Conservation (phyloP, 2,329 filamentous ascomycete genomes). For the Colletotrichum viniferum region DNA sequence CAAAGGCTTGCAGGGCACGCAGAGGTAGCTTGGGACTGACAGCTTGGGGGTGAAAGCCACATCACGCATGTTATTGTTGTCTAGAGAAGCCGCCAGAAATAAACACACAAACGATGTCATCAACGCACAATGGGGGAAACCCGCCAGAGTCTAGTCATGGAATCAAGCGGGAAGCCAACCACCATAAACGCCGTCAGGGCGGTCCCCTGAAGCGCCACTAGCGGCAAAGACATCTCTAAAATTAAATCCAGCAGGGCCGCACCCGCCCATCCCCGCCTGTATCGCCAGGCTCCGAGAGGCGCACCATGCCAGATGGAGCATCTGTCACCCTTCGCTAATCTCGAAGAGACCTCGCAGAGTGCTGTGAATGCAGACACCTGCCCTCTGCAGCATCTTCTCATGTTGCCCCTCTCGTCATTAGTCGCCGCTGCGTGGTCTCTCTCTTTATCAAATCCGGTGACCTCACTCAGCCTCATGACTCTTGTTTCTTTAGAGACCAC, state of each 20-base stretch:
- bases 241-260: background rate
- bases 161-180: background rate
- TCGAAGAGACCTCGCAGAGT: background rate
- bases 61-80: background rate
- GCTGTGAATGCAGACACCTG: background rate
- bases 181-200: background rate
- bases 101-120: background rate
- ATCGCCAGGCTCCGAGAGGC: background rate
- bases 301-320: background rate
- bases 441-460: background rate
- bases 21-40: background rate
- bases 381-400: background rate
- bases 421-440: background rate
- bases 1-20: background rate
- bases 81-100: background rate
- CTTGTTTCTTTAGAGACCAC: background rate
- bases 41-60: background rate
- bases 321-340: slow-evolving; percentile 11
- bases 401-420: background rate
- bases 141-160: background rate
- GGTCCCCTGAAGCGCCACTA: background rate
- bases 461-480: background rate
- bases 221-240: slow-evolving; percentile 9
- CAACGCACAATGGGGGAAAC: background rate
- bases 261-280: background rate